Evolutionary conservation across 108 stramenopile genomes (phyloP).

Genomic region (Conticribra guillardii): DNA sequence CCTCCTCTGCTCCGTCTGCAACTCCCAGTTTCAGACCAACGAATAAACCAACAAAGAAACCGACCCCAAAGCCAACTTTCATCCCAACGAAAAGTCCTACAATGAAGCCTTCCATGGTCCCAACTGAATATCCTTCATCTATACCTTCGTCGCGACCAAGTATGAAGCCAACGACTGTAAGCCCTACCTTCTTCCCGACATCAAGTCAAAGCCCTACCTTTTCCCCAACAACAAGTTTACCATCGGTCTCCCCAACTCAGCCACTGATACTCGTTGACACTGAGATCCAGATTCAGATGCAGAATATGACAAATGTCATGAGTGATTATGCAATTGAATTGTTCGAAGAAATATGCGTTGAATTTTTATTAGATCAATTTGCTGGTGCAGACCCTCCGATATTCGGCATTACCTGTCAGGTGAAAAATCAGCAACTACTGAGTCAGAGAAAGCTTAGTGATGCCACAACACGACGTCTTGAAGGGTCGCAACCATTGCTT

Average conservation of each 20-base stretch:
- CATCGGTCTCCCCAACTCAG: slow-evolving; percentile 4
- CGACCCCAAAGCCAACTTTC: background rate
- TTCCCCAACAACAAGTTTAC: background rate
- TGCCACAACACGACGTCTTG: slow-evolving; percentile 1
- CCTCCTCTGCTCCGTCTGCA: background rate
- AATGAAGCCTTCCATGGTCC: background rate
- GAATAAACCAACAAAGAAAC: slow-evolving; percentile 9
- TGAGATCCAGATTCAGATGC: slow-evolving; percentile 14
- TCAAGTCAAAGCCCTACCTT: background rate
- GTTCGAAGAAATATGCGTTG: slow-evolving; percentile 21
- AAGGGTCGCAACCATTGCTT: slow-evolving; percentile 24
- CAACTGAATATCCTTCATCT: background rate
- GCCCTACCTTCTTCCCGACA: background rate
- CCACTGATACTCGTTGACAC: slow-evolving; percentile 3
- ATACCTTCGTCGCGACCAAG: background rate
- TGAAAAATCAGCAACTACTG: slow-evolving; percentile 30
- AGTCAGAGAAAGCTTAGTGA: slow-evolving; percentile 4
- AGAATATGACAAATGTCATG: slow-evolving; percentile 18
- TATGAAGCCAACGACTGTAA: background rate
- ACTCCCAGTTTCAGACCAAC: too few species aligned
- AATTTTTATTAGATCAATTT: slow-evolving; percentile 15
- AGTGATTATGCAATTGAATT: slow-evolving; percentile 7
- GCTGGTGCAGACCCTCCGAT: slow-evolving; percentile 7
- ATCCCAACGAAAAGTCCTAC: background rate
- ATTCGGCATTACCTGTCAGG: slow-evolving; percentile 15